Evolutionary conservation across 352 stramenopile species (phyloP), one percentile per base, ranked within the genome.

Genomic region (Globisporangium cystogenes): DNA sequence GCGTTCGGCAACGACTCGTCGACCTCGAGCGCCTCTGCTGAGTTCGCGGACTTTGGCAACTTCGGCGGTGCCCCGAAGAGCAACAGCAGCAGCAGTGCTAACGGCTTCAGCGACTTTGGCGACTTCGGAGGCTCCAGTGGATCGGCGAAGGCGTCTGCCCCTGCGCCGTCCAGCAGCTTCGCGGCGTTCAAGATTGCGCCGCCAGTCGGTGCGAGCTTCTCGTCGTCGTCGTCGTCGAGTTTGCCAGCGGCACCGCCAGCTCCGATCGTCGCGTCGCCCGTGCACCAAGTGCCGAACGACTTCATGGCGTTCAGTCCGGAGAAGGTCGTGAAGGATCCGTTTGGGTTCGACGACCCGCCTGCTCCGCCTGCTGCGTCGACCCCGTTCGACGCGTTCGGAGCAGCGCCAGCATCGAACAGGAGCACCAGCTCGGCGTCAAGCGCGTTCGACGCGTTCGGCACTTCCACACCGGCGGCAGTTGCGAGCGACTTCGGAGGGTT

Each of bases 101-200:
- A 64, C 27, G 54, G 31, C 0, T 82, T 83, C 66, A 67, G 52
- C 16, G 72, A 63, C 41, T 93, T 93, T 63, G 75, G 66, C 26
- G 68, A 80, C 42, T 91, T 90, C 49, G 62, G 40, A 60, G 51
- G 35, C 35, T 53, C 62, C 3, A 60, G 29, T 24, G 67, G 37
- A 36, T 51, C 66, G 14, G 26, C 67, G 37, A 46, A 49, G 21
- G 55, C 70, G 12, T 68, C 73, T 40, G 45, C 65, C 7, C 50
- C 72, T 16, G 61, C 57, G 20, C 61, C 60, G 15, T 65, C 55
- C 27, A 62, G 66, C 11, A 65, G 77, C 26, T 87, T 89, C 49
- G 62, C 61, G 0, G 87, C 76, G 11, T 92, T 90, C 61, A 92
- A 81, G 55, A 70, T 92, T 39, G 72, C 76, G 3, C 79, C 75